A percentile compares a stretch with the other conserved stretches of the same genome.
Evolutionary conservation across 805 yeast species (phyloP).

Genomic region (Nakazawaea pomicola): DNA sequence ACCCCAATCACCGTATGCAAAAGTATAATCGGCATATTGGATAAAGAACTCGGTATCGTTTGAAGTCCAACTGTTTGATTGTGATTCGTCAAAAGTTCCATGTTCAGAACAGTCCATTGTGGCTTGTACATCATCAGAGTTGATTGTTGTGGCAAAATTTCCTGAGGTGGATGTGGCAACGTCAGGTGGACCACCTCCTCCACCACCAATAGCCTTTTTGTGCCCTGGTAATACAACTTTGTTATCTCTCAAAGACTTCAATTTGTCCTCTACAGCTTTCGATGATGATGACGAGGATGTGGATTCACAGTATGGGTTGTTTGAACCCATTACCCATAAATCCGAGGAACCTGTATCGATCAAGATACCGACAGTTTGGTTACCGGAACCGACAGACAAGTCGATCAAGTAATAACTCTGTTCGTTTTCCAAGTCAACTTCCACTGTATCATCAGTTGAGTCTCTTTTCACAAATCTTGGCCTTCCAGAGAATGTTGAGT

Average conservation of each 20-base stretch:
- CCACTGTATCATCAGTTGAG: conserved; percentile 20
- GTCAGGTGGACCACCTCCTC: conserved; percentile 8
- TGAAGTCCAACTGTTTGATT: conserved; percentile 32
- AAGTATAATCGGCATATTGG: conserved; percentile 43
- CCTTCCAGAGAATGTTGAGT: not conserved
- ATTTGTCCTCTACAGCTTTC: not conserved
- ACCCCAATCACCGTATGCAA: conserved; percentile 54
- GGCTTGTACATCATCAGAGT: conserved; percentile 13
- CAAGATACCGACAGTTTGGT: conserved; percentile 48
- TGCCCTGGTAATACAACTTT: not conserved
- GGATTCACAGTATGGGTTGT: conserved; percentile 22
- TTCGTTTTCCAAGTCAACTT: conserved; percentile 32
- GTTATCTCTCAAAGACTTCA: not conserved
- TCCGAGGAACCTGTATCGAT: conserved; percentile 80
- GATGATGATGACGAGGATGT: conserved; percentile 13
- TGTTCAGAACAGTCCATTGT: conserved; percentile 35
- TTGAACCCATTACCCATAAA: conserved; percentile 47
- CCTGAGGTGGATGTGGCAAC: conserved; percentile 5
- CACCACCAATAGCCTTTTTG: not conserved
- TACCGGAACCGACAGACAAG: conserved; percentile 50
- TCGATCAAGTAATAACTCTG: conserved; percentile 39
- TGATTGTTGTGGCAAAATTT: not conserved
- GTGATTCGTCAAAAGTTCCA: conserved; percentile 43
- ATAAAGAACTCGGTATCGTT: conserved; percentile 40
- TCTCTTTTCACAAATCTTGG: conserved; percentile 2